These are phyloP conservation scores for Mariannaea sp. DNA, from an alignment of 2,329 filamentous ascomycete species.

Conservation along the genomic window DNA sequence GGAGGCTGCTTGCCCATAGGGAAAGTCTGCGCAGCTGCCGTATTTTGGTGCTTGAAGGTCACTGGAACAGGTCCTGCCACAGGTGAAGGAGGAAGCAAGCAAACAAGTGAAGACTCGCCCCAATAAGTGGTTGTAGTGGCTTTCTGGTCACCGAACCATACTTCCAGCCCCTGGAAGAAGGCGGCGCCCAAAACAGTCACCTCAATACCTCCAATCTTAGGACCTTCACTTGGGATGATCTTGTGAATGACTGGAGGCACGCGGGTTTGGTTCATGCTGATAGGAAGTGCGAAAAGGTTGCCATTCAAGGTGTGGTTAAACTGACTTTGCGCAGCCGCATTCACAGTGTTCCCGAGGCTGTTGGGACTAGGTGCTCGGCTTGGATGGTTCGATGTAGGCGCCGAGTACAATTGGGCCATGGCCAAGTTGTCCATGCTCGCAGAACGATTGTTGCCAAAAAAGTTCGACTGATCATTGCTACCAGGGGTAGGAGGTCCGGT, in stretches of 20 bases:
- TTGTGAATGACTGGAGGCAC: conserved; percentile 71
- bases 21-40: conserved; percentile 45
- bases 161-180: conserved; percentile 77
- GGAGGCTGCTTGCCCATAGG: conserved; percentile 49
- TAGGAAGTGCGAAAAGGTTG: conserved; percentile 56
- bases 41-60: conserved; percentile 63
- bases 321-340: conserved; percentile 49
- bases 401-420: conserved; percentile 70
- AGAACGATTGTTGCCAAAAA: conserved; percentile 61
- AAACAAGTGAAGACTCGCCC: conserved; percentile 80
- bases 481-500: conserved; percentile 70
- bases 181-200: conserved; percentile 82
- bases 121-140: conserved; percentile 78
- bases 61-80: conserved; percentile 72
- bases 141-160: conserved; percentile 75
- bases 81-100: conserved; percentile 73
- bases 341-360: conserved; percentile 52
- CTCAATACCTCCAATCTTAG: conserved; percentile 82
- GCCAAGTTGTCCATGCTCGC: conserved; percentile 69
- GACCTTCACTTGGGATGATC: conserved; percentile 81
- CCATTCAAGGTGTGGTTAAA: conserved; percentile 54
- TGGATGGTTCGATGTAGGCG: conserved; percentile 71
- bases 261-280: conserved; percentile 55
- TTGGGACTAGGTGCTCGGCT: conserved; percentile 80
- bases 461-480: conserved; percentile 63